Percentiles rank a stretch among this genome's conserved stretches.
Evolutionary conservation across 2,329 filamentous ascomycete genomes (phyloP).

Genomic region (Bipolaris oryzae): DNA sequence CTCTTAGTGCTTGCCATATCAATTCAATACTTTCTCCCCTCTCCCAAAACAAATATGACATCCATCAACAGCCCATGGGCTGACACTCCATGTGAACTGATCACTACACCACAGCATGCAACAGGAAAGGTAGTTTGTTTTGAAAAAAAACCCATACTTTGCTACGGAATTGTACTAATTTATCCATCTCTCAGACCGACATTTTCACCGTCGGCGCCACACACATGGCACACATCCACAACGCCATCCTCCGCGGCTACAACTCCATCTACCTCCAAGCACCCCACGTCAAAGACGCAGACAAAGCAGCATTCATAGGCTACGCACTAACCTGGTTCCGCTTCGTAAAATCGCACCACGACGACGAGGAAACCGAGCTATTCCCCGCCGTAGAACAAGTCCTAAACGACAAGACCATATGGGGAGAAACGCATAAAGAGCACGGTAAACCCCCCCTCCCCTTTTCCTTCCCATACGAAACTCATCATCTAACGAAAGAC

Average conservation of each 20-base stretch:
- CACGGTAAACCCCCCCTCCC: slow-evolving; percentile 31
- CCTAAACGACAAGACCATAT: slow-evolving; percentile 34
- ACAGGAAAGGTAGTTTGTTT: slow-evolving; percentile 33
- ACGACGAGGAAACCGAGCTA: slow-evolving; percentile 46
- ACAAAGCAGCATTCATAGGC: slow-evolving; percentile 46
- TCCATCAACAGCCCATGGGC: slow-evolving; percentile 34
- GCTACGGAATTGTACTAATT: background rate
- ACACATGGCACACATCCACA: slow-evolving; percentile 50
- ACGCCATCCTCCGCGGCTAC: slow-evolving; percentile 49
- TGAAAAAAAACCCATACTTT: too few species aligned
- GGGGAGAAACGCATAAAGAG: slow-evolving; percentile 41
- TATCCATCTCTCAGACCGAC: slow-evolving; percentile 27
- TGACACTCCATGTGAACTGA: slow-evolving; percentile 36
- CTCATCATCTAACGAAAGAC: too few species aligned
- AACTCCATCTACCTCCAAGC: slow-evolving; percentile 52
- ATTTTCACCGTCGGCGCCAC: slow-evolving; percentile 44
- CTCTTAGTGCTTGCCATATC: slow-evolving; percentile 11
- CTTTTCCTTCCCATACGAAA: background rate
- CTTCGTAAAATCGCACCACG: slow-evolving; percentile 46
- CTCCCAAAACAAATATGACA: slow-evolving; percentile 1
- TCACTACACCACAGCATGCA: slow-evolving; percentile 38
- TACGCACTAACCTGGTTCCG: slow-evolving; percentile 45
- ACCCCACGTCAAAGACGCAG: slow-evolving; percentile 34
- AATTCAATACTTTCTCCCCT: slow-evolving; percentile 11
- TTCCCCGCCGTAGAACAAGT: slow-evolving; percentile 45